These are phyloP conservation scores for Hemisphaericaspora nanyangensis DNA, from an alignment of 805 yeast genomes.

Conservation along the genomic window DNA sequence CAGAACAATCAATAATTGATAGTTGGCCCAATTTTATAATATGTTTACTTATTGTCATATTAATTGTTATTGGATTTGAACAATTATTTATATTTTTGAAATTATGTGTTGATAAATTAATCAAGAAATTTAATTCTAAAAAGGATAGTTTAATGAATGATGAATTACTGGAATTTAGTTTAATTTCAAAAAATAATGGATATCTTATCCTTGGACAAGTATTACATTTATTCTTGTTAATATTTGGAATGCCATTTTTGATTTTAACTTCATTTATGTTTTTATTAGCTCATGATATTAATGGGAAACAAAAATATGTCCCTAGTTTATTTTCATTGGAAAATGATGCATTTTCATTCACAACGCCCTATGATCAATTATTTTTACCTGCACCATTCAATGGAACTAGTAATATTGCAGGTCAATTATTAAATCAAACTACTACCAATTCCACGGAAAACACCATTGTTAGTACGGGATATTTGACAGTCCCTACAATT, in stretches of 20 bases:
- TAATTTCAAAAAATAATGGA: conserved; percentile 16
- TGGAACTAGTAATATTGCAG: not conserved
- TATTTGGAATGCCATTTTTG: conserved; percentile 43
- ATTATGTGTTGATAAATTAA: conserved; percentile 5
- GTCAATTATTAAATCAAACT: not conserved
- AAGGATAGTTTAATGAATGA: conserved; percentile 5
- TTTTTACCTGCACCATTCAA: conserved; percentile 4
- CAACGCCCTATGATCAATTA: conserved; percentile 20
- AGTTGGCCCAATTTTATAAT: conserved; percentile 46
- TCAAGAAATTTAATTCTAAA: conserved; percentile 2
- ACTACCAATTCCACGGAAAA: not conserved
- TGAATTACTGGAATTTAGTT: conserved; percentile 2
- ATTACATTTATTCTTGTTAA: conserved; percentile 25
- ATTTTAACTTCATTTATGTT: conserved; percentile 35
- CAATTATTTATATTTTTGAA: conserved; percentile 20
- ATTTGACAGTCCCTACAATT: conserved; percentile 11
- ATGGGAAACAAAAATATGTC: conserved; percentile 10
- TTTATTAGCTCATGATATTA: conserved; percentile 15
- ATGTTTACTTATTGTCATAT: conserved; percentile 24
- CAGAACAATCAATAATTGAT: conserved; percentile 17
- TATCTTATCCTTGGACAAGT: conserved; percentile 30
- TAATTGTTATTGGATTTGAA: conserved; percentile 18
- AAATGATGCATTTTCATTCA: conserved; percentile 20
- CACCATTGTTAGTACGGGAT: not conserved
- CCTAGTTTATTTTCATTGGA: conserved; percentile 13